Evolutionary conservation across 108 stramenopile species (phyloP).

Genomic region (Halocafeteria seosinensis): DNA sequence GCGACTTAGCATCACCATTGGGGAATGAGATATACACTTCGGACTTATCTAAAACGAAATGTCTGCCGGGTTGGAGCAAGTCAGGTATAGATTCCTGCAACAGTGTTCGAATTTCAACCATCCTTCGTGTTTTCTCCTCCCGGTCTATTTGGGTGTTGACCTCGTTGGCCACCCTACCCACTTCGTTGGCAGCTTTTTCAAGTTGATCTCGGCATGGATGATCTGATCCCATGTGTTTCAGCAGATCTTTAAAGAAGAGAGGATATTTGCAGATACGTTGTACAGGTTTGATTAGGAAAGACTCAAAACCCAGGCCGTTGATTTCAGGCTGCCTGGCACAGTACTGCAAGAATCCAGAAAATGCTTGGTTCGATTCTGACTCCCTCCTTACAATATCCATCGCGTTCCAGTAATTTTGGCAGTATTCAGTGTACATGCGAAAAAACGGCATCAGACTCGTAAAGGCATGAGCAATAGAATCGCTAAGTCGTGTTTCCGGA

Average conservation of each 20-base stretch:
- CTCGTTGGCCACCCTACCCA: neutral
- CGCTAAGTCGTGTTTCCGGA: neutral
- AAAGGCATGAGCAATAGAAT: neutral
- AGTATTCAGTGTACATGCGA: slow-evolving; percentile 7
- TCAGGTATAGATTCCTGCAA: neutral
- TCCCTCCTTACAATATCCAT: neutral
- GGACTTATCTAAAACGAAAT: neutral
- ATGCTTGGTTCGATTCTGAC: no score
- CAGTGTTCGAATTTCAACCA: neutral
- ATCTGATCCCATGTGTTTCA: neutral
- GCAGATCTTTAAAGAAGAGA: slow-evolving; percentile 5
- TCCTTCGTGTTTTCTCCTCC: neutral
- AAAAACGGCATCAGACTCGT: slow-evolving; percentile 5
- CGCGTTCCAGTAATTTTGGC: neutral
- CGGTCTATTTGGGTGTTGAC: slow-evolving; percentile 2
- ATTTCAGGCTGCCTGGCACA: neutral
- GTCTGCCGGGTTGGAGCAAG: neutral
- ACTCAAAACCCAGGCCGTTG: neutral
- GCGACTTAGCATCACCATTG: neutral
- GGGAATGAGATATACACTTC: neutral
- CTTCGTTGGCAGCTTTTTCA: neutral
- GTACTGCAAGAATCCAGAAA: no score
- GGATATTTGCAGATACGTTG: slow-evolving; percentile 18
- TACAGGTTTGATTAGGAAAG: slow-evolving; percentile 13
- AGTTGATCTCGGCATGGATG: neutral